Base-by-base conservation (phyloP, 2,329 filamentous ascomycete genomes). In the Colletotrichum spaethianum region DNA sequence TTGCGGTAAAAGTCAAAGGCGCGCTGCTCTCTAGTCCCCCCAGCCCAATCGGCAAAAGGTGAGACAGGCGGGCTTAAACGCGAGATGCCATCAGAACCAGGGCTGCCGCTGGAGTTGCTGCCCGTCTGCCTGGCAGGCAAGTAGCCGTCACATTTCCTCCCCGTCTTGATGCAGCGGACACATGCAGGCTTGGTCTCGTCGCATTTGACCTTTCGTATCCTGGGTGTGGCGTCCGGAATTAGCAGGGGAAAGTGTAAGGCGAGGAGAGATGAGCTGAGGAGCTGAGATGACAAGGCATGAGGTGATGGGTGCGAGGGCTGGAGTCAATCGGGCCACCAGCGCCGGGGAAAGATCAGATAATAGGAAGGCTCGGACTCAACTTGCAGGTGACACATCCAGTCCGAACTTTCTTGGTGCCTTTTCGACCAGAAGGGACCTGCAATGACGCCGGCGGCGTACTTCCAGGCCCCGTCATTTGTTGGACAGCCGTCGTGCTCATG, bases 61-160 rank as follows among this genome's bases (percentile, higher is more conserved):
- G 60, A 70, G 28, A 56, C 12, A 36, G 50, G 57, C 26, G 53
- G 33, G 26, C 16, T 62, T 14, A 62, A 42, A 46, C 77, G 31
- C 73, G 74, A 11, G 73, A 36, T 5, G 26, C 44, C 18, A 75
- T 78, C 14, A 74, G 36, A 18, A 59, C 53, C 46, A 68, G 67
- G 33, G 42, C 31, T 44, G 70, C 72, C 28, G 74, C 69, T 1
- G 63, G 14, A 53, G 38, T 44, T 73, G 44, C 31, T 70, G 61
- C 12, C 77, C 76, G 65, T 26, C 26, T 28, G 26, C 76, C 73
- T 60, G 76, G 70, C 74, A 40, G 76, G 73, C 12, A 80, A 75
- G 68, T 91, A 90, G 70, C 89, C 89, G 76, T 90, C 88, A 75
- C 88, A 90, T 74, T 83, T 85, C 63, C 88, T 84, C 16, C 88